Percentiles rank a stretch among this genome's conserved stretches.
phyloP scores from a whole-genome alignment of 257 asterid genomes.

The Jacaranda copaia region DNA sequence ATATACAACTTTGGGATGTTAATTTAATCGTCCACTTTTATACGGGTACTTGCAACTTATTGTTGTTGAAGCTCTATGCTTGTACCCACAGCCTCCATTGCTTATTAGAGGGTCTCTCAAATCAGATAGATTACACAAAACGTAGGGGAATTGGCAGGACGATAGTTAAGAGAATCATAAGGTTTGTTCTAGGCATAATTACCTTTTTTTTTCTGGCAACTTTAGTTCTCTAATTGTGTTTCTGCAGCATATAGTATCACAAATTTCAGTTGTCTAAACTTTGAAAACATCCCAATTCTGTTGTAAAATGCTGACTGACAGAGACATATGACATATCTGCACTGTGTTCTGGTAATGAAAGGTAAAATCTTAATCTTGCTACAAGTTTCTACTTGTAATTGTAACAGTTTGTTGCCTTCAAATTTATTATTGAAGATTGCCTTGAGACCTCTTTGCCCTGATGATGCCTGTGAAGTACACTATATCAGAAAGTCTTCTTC shows the following conservation, averaged over 20 bases:
- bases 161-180: slow-evolving; percentile 71
- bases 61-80: too few relatives aligned
- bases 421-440: neutral
- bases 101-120: too few relatives aligned
- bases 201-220: neutral
- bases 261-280: too few relatives aligned
- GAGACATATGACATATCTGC: slow-evolving; percentile 81
- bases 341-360: slow-evolving; percentile 64
- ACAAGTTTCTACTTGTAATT: neutral
- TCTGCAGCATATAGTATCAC: slow-evolving; percentile 5
- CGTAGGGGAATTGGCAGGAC: slow-evolving; percentile 77
- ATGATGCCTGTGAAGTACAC: neutral
- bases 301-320: slow-evolving; percentile 74
- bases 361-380: slow-evolving; percentile 46
- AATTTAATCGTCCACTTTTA: too few relatives aligned
- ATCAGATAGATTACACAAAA: too few relatives aligned
- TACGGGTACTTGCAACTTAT: too few relatives aligned
- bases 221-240: neutral
- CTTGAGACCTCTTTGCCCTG: neutral
- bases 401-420: neutral
- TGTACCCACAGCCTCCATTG: too few relatives aligned
- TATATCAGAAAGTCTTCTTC: neutral
- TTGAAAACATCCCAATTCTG: slow-evolving; percentile 19
- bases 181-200: slow-evolving; percentile 49
- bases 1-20: too few relatives aligned